phyloP scores from a whole-genome alignment of 1,139 yeast species.

The Debaryomyces singareniensis region DNA sequence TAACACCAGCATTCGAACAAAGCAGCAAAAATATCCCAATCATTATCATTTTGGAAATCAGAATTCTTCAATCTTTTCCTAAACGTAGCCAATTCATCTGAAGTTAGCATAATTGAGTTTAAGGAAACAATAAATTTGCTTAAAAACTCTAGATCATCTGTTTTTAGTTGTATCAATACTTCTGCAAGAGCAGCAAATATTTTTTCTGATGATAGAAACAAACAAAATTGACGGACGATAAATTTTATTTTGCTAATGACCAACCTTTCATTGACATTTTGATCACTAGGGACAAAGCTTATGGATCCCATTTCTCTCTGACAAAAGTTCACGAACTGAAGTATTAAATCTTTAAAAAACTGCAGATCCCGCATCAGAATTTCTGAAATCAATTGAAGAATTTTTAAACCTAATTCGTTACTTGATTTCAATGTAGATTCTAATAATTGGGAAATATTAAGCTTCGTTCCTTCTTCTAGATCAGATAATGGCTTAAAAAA shows the following conservation, averaged over 20 bases:
- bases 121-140: conserved; percentile 80
- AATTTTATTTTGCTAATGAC: conserved; percentile 73
- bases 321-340: conserved; percentile 63
- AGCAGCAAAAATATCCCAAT: conserved; percentile 66
- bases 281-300: not conserved
- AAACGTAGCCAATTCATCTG: conserved; percentile 69
- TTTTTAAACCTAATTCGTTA: conserved; percentile 75
- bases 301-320: conserved; percentile 37
- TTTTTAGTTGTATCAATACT: conserved; percentile 52
- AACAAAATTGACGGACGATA: conserved; percentile 78
- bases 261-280: conserved; percentile 12
- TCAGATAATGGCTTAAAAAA: conserved; percentile 42
- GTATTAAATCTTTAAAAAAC: conserved; percentile 72
- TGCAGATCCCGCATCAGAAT: conserved; percentile 77
- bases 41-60: conserved; percentile 46
- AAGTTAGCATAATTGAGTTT: conserved; percentile 81
- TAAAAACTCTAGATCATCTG: conserved; percentile 63
- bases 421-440: conserved; percentile 83
- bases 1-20: conserved; percentile 91
- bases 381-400: conserved; percentile 69
- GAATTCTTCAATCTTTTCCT: conserved; percentile 57
- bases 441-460: conserved; percentile 69
- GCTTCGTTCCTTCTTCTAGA: conserved; percentile 30
- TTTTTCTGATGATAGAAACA: conserved; percentile 74
- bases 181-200: conserved; percentile 78